Base-by-base conservation (phyloP, 148 eudicot genomes). In the Pouteria glomerata region DNA sequence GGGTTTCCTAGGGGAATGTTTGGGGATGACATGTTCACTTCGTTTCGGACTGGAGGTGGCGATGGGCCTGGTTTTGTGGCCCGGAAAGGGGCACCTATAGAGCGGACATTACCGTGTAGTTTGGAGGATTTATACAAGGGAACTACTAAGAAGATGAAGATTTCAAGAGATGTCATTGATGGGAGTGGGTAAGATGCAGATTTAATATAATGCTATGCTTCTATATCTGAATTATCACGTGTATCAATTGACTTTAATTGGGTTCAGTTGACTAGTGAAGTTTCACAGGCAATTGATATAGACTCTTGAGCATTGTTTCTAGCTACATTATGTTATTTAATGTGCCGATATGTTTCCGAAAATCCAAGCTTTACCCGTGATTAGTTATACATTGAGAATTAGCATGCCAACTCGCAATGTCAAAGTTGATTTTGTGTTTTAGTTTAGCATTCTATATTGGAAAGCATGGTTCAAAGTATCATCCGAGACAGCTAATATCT, bases 111-210 rank as follows among this genome's bases (percentile, higher is more conserved):
- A 79, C 89, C 80, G 1, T 89, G 94, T 83, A 89, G 93, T 74
- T 80, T 89, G 84, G 93, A 86, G 83, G 90, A 89, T 81, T 81
- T 89, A 82, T 89, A 86, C 19, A 83, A 82, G 79, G 94, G 94
- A 16, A 89, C 94, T 31, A 83, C 89, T 11, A 89, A 87, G 82
- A 89, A 89, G 86, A 89, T 87, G 94, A 89, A 89, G 86, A 89
- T 89, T 63, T 89, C 94, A 8, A 76, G 90, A 73, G 87, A 89
- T 35, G 86, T 83, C 19, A 63, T 69, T 16, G 94, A 89, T 73
- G 45, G 77, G 53, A 81, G 81, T 21, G 94, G 94, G 94, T 89
- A 83, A 63, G 77, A 31, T 74, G 44, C 29, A 8, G 26, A 48
- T 30, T 68, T 1, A 30, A n/a, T 51, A 1, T 21, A 19, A 67